Evolutionary conservation across 73 alveolate species (phyloP), one percentile per base, ranked within the genome.

Genomic region (Paramecium primaurelia): DNA sequence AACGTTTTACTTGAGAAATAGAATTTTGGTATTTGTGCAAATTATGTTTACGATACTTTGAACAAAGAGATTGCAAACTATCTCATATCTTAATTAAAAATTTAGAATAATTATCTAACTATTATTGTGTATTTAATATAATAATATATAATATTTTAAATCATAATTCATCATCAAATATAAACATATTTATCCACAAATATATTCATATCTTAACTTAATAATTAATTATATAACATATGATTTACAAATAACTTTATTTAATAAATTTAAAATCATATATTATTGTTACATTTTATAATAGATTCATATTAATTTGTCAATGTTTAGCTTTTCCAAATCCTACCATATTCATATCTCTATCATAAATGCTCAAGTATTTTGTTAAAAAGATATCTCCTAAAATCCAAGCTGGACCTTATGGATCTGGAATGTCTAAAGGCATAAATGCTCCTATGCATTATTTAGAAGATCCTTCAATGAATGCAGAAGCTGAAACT

Each of bases 361-460:
- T 94, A 85, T 97, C 99, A 95, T 86, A 97, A 83, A 97, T 95
- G 32, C 99, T 95, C 96, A 96, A 95, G 95, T 92, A 97, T 58
- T 94, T 94, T 77, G 92, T 92, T 84, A 96, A 92, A 91, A 96
- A 96, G 7, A 94, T 80, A 86, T 93, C 98, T 22, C 99, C 99
- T 47, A 96, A 77, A 22, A 96, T 96, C 94, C 96, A 96, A n/a
- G 95, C 77, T 18, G 97, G 97, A 18, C 95, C 95, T 14, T 86
- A 20, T 6, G 95, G 95, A 30, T 49, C 90, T 86, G 94, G 95
- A 14, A 92, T 49, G 47, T 92, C 95, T 40, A 92, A 68, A 40
- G 95, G 90, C 88, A 59, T 58, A 18, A 92, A 49, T 49, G 95
- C 95, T 8, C 84, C 87, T 2, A 58, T 58, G 92, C 95, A 92